Percentiles rank a stretch among this genome's conserved stretches.
These are phyloP conservation scores for Grigorovia transvaalensis DNA, from an alignment of 805 yeast genomes.

Conservation along the genomic window DNA sequence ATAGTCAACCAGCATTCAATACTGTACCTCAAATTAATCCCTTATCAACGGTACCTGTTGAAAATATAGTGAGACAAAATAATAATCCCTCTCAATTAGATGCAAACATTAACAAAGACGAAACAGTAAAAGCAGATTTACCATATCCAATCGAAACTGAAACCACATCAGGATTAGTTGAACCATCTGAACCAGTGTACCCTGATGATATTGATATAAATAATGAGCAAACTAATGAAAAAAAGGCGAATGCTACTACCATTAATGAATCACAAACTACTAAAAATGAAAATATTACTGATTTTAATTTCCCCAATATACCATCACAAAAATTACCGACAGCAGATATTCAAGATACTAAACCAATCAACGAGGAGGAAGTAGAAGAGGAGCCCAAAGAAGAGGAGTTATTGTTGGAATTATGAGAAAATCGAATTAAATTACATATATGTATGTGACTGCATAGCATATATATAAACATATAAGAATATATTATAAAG, in stretches of 20 bases:
- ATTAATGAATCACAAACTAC: not conserved
- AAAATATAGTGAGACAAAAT: too few species aligned
- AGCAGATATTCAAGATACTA: conserved; percentile 1
- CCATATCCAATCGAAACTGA: conserved; percentile 2
- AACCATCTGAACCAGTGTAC: conserved; percentile 23
- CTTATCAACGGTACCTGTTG: not conserved
- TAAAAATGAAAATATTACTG: conserved; percentile 22
- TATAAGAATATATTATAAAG: not conserved
- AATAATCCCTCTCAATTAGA: not conserved
- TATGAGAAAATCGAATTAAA: conserved; percentile 8
- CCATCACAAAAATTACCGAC: conserved; percentile 25
- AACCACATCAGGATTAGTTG: not conserved
- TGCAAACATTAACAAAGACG: not conserved
- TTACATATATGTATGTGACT: not conserved
- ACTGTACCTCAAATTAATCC: not conserved
- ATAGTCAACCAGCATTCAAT: not conserved
- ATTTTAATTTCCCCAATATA: conserved; percentile 33
- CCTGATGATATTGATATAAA: conserved; percentile 18
- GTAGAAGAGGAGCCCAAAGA: conserved; percentile 9
- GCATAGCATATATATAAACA: not conserved
- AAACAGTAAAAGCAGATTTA: not conserved
- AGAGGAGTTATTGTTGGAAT: conserved; percentile 24
- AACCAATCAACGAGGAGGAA: not conserved
- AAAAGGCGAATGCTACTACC: not conserved
- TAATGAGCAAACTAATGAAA: too few species aligned